Conservation (phyloP, 2,329 filamentous ascomycete genomes). For the Talaromyces marneffei region DNA sequence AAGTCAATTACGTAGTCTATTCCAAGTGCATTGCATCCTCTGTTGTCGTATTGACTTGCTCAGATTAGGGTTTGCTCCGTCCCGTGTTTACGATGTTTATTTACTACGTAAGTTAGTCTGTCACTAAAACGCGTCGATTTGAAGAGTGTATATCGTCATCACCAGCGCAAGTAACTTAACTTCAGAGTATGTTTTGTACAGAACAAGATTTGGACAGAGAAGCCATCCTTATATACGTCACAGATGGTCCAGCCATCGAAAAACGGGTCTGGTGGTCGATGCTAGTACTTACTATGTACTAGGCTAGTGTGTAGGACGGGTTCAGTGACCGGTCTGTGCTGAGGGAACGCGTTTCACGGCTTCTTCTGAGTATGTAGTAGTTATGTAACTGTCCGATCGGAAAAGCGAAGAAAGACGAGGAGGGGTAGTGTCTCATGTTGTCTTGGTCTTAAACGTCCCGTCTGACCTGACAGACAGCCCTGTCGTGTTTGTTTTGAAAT, state of each 20-base stretch:
- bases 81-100: background rate
- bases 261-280: background rate
- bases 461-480: background rate
- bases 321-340: background rate
- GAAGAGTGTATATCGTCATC: background rate
- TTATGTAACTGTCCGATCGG: background rate
- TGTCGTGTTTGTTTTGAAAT: background rate
- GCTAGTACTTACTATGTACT: background rate
- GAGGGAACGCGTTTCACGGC: background rate
- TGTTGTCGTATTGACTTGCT: background rate
- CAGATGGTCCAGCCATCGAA: background rate
- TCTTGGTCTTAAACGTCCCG: background rate
- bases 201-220: background rate
- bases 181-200: background rate
- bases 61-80: background rate
- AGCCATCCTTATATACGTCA: background rate
- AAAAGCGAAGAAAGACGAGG: background rate
- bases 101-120: background rate
- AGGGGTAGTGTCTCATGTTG: conserved; percentile 1
- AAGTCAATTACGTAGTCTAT: background rate
- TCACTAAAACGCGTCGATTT: background rate
- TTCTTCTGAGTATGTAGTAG: no score
- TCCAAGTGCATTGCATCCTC: background rate
- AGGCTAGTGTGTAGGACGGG: background rate
- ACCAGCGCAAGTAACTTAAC: background rate